Conservation (phyloP, 768 basidiomycete genomes). For the Lactifluus volemus region DNA sequence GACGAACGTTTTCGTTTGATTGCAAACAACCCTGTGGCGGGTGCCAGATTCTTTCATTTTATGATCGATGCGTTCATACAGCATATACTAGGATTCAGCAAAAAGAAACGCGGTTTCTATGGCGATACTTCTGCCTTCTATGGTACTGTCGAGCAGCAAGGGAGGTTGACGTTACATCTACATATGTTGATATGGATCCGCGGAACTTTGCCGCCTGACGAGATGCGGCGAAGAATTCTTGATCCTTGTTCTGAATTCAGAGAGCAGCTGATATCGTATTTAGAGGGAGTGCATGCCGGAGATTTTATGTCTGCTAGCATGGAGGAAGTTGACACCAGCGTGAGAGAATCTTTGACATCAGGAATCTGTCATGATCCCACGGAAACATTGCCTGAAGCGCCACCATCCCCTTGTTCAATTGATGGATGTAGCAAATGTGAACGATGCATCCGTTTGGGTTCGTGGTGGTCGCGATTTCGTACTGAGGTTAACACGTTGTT, state of each 20-base stretch:
- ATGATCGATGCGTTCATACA: background rate
- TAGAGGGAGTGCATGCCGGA: background rate
- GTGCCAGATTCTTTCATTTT: background rate
- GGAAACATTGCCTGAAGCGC: background rate
- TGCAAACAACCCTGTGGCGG: background rate
- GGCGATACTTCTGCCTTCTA: background rate
- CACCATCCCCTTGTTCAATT: background rate
- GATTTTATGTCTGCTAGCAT: background rate
- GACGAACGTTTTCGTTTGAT: background rate
- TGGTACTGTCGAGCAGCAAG: background rate
- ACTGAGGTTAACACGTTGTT: background rate
- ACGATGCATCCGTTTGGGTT: background rate
- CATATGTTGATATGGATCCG: background rate
- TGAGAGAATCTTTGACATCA: background rate
- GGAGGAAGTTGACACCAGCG: background rate
- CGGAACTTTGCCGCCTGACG: background rate
- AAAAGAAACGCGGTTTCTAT: background rate
- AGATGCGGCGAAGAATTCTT: background rate
- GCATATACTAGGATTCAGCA: background rate
- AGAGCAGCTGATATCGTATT: background rate
- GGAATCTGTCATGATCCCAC: background rate
- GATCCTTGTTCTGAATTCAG: background rate
- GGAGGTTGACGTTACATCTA: background rate
- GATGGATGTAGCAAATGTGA: background rate
- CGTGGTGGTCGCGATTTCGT: background rate